A percentile compares a stretch with the other conserved stretches of the same genome.
Evolutionary conservation across 176 grass and related monocot species (phyloP).

Genomic region (Eremochloa ophiuroides): DNA sequence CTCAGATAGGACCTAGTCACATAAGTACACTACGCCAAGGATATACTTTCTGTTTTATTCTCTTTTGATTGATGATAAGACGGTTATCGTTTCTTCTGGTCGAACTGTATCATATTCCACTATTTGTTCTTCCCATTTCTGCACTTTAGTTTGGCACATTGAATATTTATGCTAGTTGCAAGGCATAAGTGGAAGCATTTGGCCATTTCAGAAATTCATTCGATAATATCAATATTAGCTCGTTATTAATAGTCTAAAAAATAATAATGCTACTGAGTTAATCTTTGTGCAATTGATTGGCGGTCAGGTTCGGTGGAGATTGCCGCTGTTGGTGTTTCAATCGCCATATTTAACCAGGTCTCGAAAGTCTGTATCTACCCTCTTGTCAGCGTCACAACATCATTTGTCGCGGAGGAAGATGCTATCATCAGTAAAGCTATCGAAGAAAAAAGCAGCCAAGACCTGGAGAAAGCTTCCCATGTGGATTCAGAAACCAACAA

Average conservation of each 20-base stretch:
- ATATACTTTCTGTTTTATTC: slow-evolving; percentile 21
- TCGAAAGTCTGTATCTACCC: slow-evolving; percentile 97
- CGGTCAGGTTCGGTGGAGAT: slow-evolving; percentile 74
- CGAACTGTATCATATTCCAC: not conserved
- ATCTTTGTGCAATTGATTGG: not conserved
- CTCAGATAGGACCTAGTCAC: not conserved
- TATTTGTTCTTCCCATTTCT: not conserved
- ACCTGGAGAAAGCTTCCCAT: slow-evolving; percentile 62
- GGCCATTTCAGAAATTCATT: not conserved
- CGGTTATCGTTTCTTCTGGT: not conserved
- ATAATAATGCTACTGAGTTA: not conserved
- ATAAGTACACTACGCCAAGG: not conserved
- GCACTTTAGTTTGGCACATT: not conserved
- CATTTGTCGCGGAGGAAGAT: slow-evolving; percentile 97
- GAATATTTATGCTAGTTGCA: not conserved
- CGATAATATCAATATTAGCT: not conserved
- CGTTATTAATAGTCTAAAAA: not conserved
- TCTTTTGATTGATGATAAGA: not conserved
- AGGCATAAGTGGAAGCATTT: not conserved
- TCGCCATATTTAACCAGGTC: slow-evolving; percentile 97
- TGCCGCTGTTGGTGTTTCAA: slow-evolving; percentile 87
- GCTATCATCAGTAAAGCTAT: slow-evolving; percentile 66
- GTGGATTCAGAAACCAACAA: slow-evolving; percentile 28
- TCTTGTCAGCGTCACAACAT: slow-evolving; percentile 93
- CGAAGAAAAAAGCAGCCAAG: slow-evolving; percentile 47